A percentile compares a stretch with the other conserved stretches of the same genome.
Evolutionary conservation across 176 grass and related monocot genomes (phyloP).

Genomic region (Avena eriantha): DNA sequence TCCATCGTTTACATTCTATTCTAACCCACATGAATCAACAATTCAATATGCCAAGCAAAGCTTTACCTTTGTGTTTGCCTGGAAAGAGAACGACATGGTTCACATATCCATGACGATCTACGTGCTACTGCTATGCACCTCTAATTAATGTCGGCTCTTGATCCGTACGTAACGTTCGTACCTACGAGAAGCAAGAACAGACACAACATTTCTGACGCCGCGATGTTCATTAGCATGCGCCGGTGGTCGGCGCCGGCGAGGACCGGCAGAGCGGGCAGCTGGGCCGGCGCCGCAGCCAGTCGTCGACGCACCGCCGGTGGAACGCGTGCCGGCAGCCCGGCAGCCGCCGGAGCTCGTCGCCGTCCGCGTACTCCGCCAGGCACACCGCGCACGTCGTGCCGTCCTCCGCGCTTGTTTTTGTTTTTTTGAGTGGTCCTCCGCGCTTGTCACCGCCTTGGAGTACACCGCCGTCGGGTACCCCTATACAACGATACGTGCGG

Average conservation of each 20-base stretch:
- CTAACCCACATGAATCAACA: too few species aligned
- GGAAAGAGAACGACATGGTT: neutral
- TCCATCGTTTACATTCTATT: too few species aligned
- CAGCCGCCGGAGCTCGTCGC: constrained; percentile 18
- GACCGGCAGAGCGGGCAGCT: constrained; percentile 11
- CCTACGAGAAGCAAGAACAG: neutral
- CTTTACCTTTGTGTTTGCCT: neutral
- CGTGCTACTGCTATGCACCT: too few species aligned
- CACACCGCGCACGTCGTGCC: constrained; percentile 16
- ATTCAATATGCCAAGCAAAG: neutral
- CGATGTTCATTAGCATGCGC: neutral
- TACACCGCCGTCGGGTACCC: too few species aligned
- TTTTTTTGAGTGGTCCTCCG: too few species aligned
- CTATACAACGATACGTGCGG: too few species aligned
- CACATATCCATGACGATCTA: too few species aligned
- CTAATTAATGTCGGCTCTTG: too few species aligned
- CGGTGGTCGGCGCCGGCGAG: neutral
- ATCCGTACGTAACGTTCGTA: neutral
- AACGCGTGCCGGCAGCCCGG: constrained; percentile 1
- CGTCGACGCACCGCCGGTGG: neutral
- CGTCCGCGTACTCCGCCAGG: neutral
- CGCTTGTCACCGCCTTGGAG: too few species aligned
- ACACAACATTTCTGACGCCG: neutral
- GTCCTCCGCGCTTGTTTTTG: neutral
- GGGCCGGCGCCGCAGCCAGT: neutral